A percentile compares a stretch with the other conserved stretches of the same genome.
Conservation (phyloP, 441 rosid species). For the Rhodomyrtus psidioides region DNA sequence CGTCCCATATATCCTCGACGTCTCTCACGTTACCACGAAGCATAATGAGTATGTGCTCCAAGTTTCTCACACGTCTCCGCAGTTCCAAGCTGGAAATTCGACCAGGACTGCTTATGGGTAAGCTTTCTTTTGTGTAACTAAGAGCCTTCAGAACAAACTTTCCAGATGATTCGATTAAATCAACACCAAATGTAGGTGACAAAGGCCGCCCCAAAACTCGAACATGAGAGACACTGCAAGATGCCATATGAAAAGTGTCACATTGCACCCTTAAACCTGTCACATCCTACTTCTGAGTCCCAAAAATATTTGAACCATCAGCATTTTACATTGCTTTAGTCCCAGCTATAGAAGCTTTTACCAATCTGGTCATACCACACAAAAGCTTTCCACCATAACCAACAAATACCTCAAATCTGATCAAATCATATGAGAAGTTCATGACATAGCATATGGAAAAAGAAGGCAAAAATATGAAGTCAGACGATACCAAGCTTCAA, state of each 20-base stretch:
- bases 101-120: neutral
- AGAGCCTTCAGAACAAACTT: constrained; percentile 3
- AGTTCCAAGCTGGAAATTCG: neutral
- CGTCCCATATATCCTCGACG: neutral
- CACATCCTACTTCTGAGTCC: neutral
- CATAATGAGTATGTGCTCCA: neutral
- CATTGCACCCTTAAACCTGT: neutral
- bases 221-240: constrained; percentile 9
- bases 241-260: neutral
- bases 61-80: neutral
- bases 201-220: constrained; percentile 2
- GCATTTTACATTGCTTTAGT: neutral
- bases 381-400: neutral
- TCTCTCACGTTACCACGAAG: neutral
- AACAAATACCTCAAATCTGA: neutral
- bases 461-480: neutral
- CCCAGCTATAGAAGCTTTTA: neutral
- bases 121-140: neutral
- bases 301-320: neutral
- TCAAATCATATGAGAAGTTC: neutral
- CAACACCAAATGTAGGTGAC: constrained; percentile 5
- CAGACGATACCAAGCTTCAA: neutral
- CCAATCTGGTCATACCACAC: neutral
- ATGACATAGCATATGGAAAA: neutral
- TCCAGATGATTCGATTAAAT: constrained; percentile 1